Evolutionary conservation across 345 rosid species (phyloP), one percentile per base, ranked within the genome.

Genomic region (Acer campestre): DNA sequence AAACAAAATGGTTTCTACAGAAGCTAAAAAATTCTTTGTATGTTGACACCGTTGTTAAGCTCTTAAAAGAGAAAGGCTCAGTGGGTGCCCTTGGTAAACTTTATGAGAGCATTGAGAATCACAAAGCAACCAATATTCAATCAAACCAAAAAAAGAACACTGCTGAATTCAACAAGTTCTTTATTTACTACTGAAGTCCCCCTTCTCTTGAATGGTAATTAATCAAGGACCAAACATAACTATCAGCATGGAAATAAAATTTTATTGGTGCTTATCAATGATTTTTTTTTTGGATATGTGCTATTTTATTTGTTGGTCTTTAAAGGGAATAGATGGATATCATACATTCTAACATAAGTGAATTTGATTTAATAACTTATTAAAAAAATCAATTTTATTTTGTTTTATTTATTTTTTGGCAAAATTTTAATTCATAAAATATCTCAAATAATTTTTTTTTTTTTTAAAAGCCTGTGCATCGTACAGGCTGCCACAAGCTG

Each of bases 21-120:
- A 86, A 61, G 79, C 80, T 0, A 29, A 79, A 78, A 80, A 78
- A 56, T 13, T 56, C 68, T 29, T 31, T 82, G 59, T 81, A 81
- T 6, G 10, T 80, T 1, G 85, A 73, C 1, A 72, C 79, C 7
- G 77, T 79, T 2, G 25, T 72, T 8, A 58, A 46, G 51, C 61
- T 80, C 6, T 44, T 78, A 11, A 22, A 2, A 40, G 14, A 61
- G 8, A n/a, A 46, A 16, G 14, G 3, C 69, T 23, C 62, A 71
- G 83, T 65, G 1, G 83, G 83, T 8, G 56, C 67, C 70, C 25
- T 80, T 10, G 72, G 70, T 29, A 29, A 29, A 29, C 31, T 83
- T 11, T 80, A 80, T 4, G 53, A 70, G 1, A 75, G 82, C 62
- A 11, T 84, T 12, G 74, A 78, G 44, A 53, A 27, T 55, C 25